phyloP scores from a whole-genome alignment of 257 asterid genomes.

The Nemophila menziesii region DNA sequence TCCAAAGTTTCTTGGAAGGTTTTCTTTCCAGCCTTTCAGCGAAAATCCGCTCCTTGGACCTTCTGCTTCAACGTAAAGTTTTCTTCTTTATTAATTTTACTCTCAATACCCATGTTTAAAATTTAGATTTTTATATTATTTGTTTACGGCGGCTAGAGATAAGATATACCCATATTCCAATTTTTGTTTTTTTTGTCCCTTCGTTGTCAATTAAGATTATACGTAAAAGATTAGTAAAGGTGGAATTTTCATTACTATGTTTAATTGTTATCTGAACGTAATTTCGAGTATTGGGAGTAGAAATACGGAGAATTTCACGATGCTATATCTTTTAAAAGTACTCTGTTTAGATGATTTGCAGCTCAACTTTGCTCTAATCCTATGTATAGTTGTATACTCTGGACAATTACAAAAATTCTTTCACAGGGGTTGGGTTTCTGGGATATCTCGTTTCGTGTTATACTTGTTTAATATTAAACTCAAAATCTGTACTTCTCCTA shows the following conservation, averaged over 20 bases:
- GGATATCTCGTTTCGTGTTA: neutral
- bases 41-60: constrained; percentile 90
- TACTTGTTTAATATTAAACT: neutral
- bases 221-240: neutral
- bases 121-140: neutral
- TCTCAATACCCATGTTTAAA: neutral
- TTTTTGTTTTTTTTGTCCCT: neutral
- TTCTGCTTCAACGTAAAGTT: constrained; percentile 61
- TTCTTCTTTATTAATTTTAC: neutral
- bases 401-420: too few relatives aligned
- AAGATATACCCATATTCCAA: neutral
- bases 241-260: too few relatives aligned
- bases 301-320: neutral
- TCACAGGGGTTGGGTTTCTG: too few relatives aligned
- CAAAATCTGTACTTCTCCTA: neutral
- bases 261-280: neutral
- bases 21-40: constrained; percentile 67
- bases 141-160: neutral
- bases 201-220: neutral
- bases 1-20: constrained; percentile 59
- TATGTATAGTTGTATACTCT: neutral
- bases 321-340: too few relatives aligned
- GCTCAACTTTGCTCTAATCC: neutral
- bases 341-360: neutral
- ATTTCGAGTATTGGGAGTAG: neutral